A percentile compares a stretch with the other conserved stretches of the same genome.
Evolutionary conservation across 2,329 filamentous ascomycete genomes (phyloP).

Genomic region (Colletotrichum higginsianum): DNA sequence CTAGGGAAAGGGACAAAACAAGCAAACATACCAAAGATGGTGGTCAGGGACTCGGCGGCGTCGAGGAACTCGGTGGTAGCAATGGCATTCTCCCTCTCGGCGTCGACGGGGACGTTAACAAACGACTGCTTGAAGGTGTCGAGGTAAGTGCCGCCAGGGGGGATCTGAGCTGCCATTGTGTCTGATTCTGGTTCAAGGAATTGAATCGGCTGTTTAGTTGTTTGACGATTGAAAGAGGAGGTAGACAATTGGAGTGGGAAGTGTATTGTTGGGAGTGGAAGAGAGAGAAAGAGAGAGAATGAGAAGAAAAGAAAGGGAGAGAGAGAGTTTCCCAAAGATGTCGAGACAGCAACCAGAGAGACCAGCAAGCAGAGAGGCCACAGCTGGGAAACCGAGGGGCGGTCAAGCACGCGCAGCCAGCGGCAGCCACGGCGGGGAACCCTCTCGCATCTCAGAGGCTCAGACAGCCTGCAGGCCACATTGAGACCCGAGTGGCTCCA

Average conservation of each 20-base stretch:
- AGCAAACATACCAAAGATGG: constrained; percentile 79
- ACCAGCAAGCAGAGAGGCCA: background rate
- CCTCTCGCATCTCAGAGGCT: constrained; percentile 8
- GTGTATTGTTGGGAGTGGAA: constrained; percentile 7
- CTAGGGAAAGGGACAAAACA: background rate
- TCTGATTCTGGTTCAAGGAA: constrained; percentile 36
- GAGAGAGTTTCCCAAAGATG: constrained; percentile 24
- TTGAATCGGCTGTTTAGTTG: constrained; percentile 16
- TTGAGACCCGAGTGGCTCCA: constrained; percentile 8
- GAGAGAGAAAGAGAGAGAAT: background rate
- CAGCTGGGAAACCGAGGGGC: constrained; percentile 33
- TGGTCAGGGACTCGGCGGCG: constrained; percentile 87
- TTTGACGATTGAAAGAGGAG: background rate
- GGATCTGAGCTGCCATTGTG: constrained; percentile 70
- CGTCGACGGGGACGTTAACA: constrained; percentile 83
- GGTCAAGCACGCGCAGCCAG: constrained; percentile 39
- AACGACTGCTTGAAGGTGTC: constrained; percentile 89
- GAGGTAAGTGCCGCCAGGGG: constrained; percentile 84
- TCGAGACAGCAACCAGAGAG: constrained; percentile 19
- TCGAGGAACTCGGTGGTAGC: constrained; percentile 91
- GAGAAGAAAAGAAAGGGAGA: background rate
- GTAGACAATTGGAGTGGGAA: constrained; percentile 8
- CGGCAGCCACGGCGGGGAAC: constrained; percentile 19
- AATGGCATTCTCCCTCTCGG: constrained; percentile 82
- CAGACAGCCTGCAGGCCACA: background rate